Evolutionary conservation across 345 rosid genomes (phyloP).

Genomic region (Excoecaria agallocha): DNA sequence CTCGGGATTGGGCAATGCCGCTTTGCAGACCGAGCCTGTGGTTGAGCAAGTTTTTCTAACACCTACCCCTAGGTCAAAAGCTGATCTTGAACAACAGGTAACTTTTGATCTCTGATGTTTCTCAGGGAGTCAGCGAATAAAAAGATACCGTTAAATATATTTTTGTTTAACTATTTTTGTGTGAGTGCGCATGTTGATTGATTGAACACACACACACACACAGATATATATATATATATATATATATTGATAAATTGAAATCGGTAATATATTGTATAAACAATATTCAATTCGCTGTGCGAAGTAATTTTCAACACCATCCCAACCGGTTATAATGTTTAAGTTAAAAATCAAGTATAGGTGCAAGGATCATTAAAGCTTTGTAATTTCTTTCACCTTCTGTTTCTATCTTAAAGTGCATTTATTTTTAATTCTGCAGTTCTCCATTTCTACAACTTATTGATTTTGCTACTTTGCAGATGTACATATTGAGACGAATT

Average conservation of each 20-base stretch:
- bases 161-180: no score
- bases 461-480: slow-evolving; percentile 43
- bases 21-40: slow-evolving; percentile 87
- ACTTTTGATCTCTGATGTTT: neutral
- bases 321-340: neutral
- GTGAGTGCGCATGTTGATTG: no score
- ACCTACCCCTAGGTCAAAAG: slow-evolving; percentile 61
- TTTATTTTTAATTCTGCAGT: neutral
- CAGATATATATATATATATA: no score
- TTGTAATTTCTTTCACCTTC: neutral
- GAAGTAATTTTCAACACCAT: neutral
- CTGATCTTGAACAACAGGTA: slow-evolving; percentile 93
- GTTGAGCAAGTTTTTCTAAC: slow-evolving; percentile 94
- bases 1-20: slow-evolving; percentile 74
- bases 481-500: slow-evolving; percentile 89
- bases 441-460: neutral
- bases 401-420: neutral
- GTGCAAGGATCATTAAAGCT: neutral
- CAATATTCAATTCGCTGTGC: neutral
- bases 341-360: neutral
- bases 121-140: neutral
- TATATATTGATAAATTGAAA: no score
- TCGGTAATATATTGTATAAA: no score
- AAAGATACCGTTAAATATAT: no score
- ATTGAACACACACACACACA: no score